Percentiles rank a stretch among this genome's conserved stretches.
These are phyloP conservation scores for Vitis riparia DNA, from an alignment of 164 flowering plant genomes.

Conservation along the genomic window DNA sequence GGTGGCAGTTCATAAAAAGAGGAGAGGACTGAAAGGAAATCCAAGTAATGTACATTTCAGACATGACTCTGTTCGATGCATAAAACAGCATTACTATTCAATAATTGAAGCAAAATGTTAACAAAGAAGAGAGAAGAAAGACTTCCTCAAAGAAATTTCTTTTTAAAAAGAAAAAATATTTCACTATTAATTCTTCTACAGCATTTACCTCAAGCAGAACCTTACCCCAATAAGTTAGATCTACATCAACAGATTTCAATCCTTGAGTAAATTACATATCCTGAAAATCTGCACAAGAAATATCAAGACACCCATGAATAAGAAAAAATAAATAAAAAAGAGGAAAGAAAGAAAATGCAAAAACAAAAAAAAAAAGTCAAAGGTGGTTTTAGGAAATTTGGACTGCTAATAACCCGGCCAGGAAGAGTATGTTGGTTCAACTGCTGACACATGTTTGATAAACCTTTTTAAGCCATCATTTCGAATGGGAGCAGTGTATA, in stretches of 20 bases:
- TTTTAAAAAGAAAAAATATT: not conserved
- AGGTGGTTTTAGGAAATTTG: too few relatives aligned
- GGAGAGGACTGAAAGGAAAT: too few relatives aligned
- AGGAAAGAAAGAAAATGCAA: not conserved
- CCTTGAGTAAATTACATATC: constrained; percentile 24
- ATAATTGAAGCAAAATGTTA: not conserved
- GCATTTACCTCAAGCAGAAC: constrained; percentile 12
- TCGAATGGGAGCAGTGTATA: too few relatives aligned
- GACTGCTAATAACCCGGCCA: not conserved
- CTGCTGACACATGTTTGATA: too few relatives aligned
- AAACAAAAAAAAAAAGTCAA: too few relatives aligned
- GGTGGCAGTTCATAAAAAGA: too few relatives aligned
- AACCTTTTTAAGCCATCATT: too few relatives aligned
- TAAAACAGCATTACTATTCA: constrained; percentile 2
- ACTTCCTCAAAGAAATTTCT: not conserved
- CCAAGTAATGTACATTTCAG: too few relatives aligned
- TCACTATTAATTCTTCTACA: constrained; percentile 14
- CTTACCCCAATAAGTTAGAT: constrained; percentile 26
- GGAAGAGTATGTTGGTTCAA: too few relatives aligned
- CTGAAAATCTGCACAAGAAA: constrained; percentile 20
- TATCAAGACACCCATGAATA: not conserved
- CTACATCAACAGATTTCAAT: constrained; percentile 23
- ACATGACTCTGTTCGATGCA: not conserved
- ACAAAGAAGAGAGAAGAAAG: not conserved
- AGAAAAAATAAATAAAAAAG: constrained; percentile 7